These are phyloP conservation scores for Colletotrichum falcatum DNA, from an alignment of 2,329 filamentous ascomycete genomes.

Conservation along the genomic window DNA sequence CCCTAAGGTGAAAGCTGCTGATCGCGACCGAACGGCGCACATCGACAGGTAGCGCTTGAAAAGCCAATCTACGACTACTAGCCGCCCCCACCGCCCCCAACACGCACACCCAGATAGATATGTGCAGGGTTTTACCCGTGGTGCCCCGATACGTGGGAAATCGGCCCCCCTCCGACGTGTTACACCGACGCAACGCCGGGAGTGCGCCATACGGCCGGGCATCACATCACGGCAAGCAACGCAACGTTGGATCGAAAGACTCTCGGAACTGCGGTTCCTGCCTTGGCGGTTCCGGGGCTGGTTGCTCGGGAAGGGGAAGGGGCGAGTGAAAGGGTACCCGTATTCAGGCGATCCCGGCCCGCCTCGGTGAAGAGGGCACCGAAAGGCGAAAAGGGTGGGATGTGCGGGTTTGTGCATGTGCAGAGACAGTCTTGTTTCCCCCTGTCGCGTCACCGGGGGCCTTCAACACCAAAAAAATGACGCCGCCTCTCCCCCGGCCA, in stretches of 20 bases:
- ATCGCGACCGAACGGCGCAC: neutral
- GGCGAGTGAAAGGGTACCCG: too few relatives aligned
- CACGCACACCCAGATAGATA: neutral
- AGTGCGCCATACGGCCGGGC: neutral
- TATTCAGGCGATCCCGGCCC: neutral
- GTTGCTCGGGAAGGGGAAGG: neutral
- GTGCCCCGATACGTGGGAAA: slow-evolving; percentile 19
- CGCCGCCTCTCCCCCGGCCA: slow-evolving; percentile 6
- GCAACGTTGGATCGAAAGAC: neutral
- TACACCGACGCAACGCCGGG: slow-evolving; percentile 31
- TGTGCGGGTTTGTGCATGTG: slow-evolving; percentile 1
- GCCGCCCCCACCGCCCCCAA: too few relatives aligned
- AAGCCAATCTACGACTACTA: neutral
- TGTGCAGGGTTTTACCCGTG: neutral
- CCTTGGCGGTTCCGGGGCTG: neutral
- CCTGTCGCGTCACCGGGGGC: slow-evolving; percentile 11
- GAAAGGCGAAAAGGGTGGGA: slow-evolving; percentile 16
- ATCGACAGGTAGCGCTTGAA: neutral
- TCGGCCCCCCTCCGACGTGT: slow-evolving; percentile 24
- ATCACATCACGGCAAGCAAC: neutral
- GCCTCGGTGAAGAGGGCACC: slow-evolving; percentile 25
- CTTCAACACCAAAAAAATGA: slow-evolving; percentile 14
- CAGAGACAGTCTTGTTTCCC: slow-evolving; percentile 22
- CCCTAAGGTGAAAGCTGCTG: neutral
- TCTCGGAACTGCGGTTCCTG: neutral